Conservation (phyloP, 2,329 filamentous ascomycete genomes). For the Nothophoma quercina region DNA sequence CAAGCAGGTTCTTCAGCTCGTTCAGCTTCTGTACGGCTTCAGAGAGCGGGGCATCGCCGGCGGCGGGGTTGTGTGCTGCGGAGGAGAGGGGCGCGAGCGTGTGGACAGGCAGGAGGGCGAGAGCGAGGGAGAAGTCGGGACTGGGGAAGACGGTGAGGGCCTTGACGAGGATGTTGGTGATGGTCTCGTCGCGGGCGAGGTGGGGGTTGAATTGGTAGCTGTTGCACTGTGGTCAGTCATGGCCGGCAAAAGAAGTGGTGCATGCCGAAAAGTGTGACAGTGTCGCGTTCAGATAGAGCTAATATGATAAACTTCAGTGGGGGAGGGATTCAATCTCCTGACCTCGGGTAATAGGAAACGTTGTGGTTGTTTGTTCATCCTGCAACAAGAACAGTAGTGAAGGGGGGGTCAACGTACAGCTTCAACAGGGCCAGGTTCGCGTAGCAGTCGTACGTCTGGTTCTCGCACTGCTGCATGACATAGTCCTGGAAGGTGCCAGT, state of each 20-base stretch:
- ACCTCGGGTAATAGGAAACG: constrained; percentile 99
- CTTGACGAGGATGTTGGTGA: constrained; percentile 99
- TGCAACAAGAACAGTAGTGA: constrained; percentile 37
- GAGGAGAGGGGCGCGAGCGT: constrained; percentile 69
- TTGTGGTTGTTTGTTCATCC: constrained; percentile 80
- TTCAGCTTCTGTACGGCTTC: constrained; percentile 92
- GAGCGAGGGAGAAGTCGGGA: constrained; percentile 90
- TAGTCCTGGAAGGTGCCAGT: constrained; percentile 94
- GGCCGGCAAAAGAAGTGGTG: constrained; percentile 1
- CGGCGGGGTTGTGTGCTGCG: constrained; percentile 56
- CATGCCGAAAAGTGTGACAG: neutral
- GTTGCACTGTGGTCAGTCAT: constrained; percentile 27
- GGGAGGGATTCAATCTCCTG: constrained; percentile 65
- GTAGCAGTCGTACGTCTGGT: constrained; percentile 93
- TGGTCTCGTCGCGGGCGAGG: constrained; percentile 93
- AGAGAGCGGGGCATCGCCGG: constrained; percentile 73
- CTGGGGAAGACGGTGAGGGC: constrained; percentile 96
- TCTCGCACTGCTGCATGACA: constrained; percentile 92
- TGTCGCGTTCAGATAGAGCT: constrained; percentile 73
- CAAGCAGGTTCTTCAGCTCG: constrained; percentile 83
- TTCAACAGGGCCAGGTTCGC: constrained; percentile 96
- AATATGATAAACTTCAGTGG: constrained; percentile 74
- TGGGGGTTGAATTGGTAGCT: constrained; percentile 99
- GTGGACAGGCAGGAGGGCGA: constrained; percentile 91
- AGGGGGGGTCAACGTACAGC: constrained; percentile 72